phyloP scores from a whole-genome alignment of 1,139 yeast genomes.

The Geotrichum carabidarum region DNA sequence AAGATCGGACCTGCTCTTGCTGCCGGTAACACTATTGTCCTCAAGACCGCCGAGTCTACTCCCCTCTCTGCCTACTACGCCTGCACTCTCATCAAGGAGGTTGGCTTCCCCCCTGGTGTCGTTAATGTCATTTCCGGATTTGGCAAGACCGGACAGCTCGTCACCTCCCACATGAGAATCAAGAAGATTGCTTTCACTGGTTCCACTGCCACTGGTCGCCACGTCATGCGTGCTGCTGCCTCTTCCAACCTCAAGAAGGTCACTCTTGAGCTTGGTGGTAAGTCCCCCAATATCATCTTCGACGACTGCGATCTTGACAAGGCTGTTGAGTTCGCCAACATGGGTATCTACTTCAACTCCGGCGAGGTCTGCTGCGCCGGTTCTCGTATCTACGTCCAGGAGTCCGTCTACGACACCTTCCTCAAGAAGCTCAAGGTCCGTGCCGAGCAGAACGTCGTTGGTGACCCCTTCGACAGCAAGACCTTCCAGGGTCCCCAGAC shows the following conservation, averaged over 20 bases:
- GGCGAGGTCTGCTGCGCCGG: slow-evolving; percentile 89
- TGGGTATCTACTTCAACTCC: slow-evolving; percentile 67
- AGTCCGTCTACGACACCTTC: slow-evolving; percentile 62
- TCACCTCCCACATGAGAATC: slow-evolving; percentile 62
- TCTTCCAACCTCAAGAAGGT: slow-evolving; percentile 66
- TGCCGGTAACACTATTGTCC: slow-evolving; percentile 69
- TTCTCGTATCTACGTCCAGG: slow-evolving; percentile 73
- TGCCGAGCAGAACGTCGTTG: slow-evolving; percentile 48
- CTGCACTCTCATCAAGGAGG: slow-evolving; percentile 56
- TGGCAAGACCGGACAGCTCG: slow-evolving; percentile 72
- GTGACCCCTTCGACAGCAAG: slow-evolving; percentile 69
- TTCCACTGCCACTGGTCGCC: slow-evolving; percentile 76
- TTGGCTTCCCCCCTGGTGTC: slow-evolving; percentile 76
- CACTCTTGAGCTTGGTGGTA: slow-evolving; percentile 80
- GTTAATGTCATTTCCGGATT: slow-evolving; percentile 68
- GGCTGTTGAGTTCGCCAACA: slow-evolving; percentile 53
- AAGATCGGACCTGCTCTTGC: slow-evolving; percentile 77
- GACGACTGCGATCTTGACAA: slow-evolving; percentile 61
- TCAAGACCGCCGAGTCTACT: slow-evolving; percentile 75
- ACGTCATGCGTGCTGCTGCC: slow-evolving; percentile 68
- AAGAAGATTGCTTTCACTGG: slow-evolving; percentile 85
- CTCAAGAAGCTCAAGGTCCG: slow-evolving; percentile 51
- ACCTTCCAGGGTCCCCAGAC: slow-evolving; percentile 86
- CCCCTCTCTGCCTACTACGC: slow-evolving; percentile 69
- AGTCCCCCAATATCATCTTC: slow-evolving; percentile 74